Conservation (phyloP, 164 flowering plant genomes). For the Sedum album region DNA sequence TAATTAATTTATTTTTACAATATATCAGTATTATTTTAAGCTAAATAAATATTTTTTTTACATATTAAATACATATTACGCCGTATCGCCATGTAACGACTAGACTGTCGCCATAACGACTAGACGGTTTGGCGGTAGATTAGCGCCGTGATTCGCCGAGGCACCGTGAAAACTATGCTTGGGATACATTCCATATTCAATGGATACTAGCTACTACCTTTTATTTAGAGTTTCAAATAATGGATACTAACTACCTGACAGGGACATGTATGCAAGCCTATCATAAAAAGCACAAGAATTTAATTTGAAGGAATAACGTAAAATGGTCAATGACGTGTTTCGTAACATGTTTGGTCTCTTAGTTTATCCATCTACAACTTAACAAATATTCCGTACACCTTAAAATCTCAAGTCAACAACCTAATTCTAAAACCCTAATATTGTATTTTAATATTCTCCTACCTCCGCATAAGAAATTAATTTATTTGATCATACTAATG, state of each 20-base stretch:
- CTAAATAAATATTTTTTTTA: too few relatives aligned
- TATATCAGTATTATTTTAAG: too few relatives aligned
- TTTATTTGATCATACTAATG: neutral
- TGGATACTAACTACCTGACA: neutral
- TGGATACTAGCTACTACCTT: too few relatives aligned
- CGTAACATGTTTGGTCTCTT: conserved; percentile 2
- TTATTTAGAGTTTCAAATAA: too few relatives aligned
- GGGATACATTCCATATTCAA: too few relatives aligned
- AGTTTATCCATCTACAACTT: neutral
- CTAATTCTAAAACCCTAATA: neutral
- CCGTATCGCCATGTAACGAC: too few relatives aligned
- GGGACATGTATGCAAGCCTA: neutral
- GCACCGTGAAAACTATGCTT: too few relatives aligned
- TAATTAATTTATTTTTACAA: too few relatives aligned
- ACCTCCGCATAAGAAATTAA: neutral
- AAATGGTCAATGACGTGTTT: neutral
- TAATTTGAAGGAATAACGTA: neutral
- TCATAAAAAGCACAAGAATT: neutral
- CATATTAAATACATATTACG: too few relatives aligned
- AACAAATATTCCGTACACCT: neutral
- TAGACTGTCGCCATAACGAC: too few relatives aligned
- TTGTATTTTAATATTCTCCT: neutral
- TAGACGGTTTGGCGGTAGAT: too few relatives aligned
- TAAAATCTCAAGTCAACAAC: neutral
- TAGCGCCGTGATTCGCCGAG: too few relatives aligned